These are phyloP conservation scores for Herpotrichia juniperi DNA, from an alignment of 2,329 filamentous ascomycete genomes.

Conservation along the genomic window DNA sequence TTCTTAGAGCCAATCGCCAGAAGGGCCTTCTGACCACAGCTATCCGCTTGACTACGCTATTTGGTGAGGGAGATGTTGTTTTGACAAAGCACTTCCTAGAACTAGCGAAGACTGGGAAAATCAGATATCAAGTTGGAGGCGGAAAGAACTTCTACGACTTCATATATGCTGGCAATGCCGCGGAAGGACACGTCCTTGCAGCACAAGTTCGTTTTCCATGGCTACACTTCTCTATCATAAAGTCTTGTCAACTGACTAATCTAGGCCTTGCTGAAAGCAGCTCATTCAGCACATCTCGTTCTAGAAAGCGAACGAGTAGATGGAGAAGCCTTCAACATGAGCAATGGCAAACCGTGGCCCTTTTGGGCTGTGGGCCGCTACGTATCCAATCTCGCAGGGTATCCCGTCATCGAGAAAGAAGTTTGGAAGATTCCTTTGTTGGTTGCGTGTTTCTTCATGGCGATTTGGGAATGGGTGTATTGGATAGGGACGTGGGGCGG, in stretches of 20 bases:
- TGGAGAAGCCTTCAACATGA: constrained; percentile 15
- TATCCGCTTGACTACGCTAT: constrained; percentile 19
- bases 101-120: neutral
- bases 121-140: constrained; percentile 8
- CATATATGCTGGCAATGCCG: constrained; percentile 21
- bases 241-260: neutral
- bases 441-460: constrained; percentile 1
- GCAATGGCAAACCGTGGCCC: constrained; percentile 14
- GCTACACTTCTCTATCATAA: neutral
- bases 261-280: neutral
- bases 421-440: constrained; percentile 7
- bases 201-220: constrained; percentile 1
- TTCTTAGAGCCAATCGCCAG: constrained; percentile 19
- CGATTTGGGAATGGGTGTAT: constrained; percentile 12
- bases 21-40: constrained; percentile 13
- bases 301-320: constrained; percentile 5
- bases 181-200: constrained; percentile 17
- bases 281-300: neutral
- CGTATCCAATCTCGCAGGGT: neutral
- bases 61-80: constrained; percentile 17
- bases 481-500: constrained; percentile 12
- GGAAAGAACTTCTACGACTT: constrained; percentile 23
- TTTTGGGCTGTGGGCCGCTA: constrained; percentile 14
- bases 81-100: constrained; percentile 8
- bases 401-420: constrained; percentile 4